phyloP scores from a whole-genome alignment of 495 filamentous ascomycete genomes.

The Xylaria palmicola region DNA sequence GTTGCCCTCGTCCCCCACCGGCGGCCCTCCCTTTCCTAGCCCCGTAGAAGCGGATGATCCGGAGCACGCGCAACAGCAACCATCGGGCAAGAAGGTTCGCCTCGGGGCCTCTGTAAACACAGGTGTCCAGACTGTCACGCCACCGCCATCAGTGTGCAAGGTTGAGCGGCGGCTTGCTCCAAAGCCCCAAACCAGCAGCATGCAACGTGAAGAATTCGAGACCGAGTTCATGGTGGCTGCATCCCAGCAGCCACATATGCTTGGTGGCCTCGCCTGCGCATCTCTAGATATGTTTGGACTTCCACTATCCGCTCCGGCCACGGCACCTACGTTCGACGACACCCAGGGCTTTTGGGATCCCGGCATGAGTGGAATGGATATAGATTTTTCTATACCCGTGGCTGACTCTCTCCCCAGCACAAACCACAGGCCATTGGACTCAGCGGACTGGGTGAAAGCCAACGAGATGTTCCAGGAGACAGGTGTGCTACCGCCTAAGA shows the following conservation, averaged over 20 bases:
- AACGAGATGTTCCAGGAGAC: slow-evolving; percentile 48
- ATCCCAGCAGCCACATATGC: slow-evolving; percentile 41
- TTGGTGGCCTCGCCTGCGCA: slow-evolving; percentile 32
- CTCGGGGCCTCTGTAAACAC: slow-evolving; percentile 36
- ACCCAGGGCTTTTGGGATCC: slow-evolving; percentile 76
- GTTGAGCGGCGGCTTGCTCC: slow-evolving; percentile 52
- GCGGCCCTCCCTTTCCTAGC: slow-evolving; percentile 41
- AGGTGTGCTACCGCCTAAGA: slow-evolving; percentile 28
- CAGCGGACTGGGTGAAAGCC: slow-evolving; percentile 51
- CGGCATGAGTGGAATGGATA: slow-evolving; percentile 52
- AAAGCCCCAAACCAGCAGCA: slow-evolving; percentile 45
- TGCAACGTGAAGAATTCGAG: slow-evolving; percentile 54
- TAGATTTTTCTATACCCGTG: slow-evolving; percentile 49
- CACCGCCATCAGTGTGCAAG: slow-evolving; percentile 51
- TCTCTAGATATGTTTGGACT: slow-evolving; percentile 60
- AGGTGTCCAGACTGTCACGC: slow-evolving; percentile 49
- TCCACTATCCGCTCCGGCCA: slow-evolving; percentile 66
- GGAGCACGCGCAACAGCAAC: slow-evolving; percentile 24
- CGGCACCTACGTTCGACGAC: slow-evolving; percentile 64
- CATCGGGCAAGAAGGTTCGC: slow-evolving; percentile 39
- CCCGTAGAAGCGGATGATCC: slow-evolving; percentile 24
- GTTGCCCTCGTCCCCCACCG: slow-evolving; percentile 55
- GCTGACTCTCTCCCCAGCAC: slow-evolving; percentile 37
- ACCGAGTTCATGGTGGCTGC: slow-evolving; percentile 41
- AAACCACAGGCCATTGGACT: slow-evolving; percentile 38